Evolutionary conservation across 768 basidiomycete species (phyloP).

Genomic region (Agaricus blazei): DNA sequence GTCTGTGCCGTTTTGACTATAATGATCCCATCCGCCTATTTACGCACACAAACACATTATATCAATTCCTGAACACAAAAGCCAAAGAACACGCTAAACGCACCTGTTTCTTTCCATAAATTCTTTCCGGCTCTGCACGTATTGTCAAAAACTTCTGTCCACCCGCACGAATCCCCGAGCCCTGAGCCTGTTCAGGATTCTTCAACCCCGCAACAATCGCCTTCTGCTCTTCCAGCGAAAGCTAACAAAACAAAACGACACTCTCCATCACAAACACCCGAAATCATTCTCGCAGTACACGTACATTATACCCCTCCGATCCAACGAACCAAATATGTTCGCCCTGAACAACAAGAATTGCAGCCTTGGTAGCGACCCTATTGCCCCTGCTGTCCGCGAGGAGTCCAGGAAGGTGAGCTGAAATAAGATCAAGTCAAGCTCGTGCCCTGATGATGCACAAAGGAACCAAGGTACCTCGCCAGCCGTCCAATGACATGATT

Average conservation of each 20-base stretch:
- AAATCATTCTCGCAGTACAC: slow-evolving; percentile 16
- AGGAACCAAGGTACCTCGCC: slow-evolving; percentile 47
- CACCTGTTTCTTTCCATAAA: slow-evolving; percentile 78
- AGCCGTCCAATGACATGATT: slow-evolving; percentile 46
- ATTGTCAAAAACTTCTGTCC: slow-evolving; percentile 76
- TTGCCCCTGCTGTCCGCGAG: slow-evolving; percentile 64
- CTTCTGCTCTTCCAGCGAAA: slow-evolving; percentile 60
- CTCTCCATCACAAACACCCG: background rate
- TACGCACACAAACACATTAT: background rate
- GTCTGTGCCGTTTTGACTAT: too few relatives aligned
- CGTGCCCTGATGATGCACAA: background rate
- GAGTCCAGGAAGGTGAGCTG: slow-evolving; percentile 81
- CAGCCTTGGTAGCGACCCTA: slow-evolving; percentile 55
- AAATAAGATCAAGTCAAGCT: background rate
- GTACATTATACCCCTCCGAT: slow-evolving; percentile 52
- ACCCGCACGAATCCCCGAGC: slow-evolving; percentile 56
- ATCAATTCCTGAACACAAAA: background rate
- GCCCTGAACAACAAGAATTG: slow-evolving; percentile 67
- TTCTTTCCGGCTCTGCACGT: slow-evolving; percentile 38
- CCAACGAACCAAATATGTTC: slow-evolving; percentile 74
- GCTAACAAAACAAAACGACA: slow-evolving; percentile 29
- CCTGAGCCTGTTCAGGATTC: slow-evolving; percentile 34
- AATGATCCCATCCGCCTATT: background rate
- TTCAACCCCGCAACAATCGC: slow-evolving; percentile 45
- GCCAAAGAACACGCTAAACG: slow-evolving; percentile 21